These are phyloP conservation scores for Aurifilum marmelostoma DNA, from an alignment of 2,329 filamentous ascomycete species.

Conservation along the genomic window DNA sequence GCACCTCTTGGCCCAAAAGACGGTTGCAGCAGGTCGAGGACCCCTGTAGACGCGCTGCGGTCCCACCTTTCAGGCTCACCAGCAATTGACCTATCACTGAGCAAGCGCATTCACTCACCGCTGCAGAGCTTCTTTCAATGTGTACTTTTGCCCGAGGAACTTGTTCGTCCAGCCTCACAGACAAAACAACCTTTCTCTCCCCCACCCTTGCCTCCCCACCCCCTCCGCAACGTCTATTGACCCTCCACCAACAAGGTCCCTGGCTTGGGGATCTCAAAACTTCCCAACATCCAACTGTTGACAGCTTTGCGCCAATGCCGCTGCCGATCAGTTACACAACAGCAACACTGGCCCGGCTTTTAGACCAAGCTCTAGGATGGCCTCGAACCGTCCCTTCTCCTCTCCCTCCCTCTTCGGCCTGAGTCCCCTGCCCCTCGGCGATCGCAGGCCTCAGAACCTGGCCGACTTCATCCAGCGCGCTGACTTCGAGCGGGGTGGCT, in stretches of 20 bases:
- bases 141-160: background rate
- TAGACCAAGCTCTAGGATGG: slow-evolving; percentile 23
- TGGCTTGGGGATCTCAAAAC: background rate
- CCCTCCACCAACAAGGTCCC: background rate
- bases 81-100: slow-evolving; percentile 16
- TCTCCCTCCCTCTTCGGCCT: slow-evolving; percentile 56
- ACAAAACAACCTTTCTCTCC: background rate
- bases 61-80: background rate
- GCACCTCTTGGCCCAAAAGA: background rate
- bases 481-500: slow-evolving; percentile 77
- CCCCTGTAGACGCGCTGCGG: slow-evolving; percentile 2
- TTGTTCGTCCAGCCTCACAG: background rate
- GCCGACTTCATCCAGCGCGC: slow-evolving; percentile 78
- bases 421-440: slow-evolving; percentile 62
- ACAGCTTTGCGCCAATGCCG: background rate
- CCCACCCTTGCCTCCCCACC: too few species aligned
- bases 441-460: slow-evolving; percentile 64
- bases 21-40: background rate
- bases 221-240: background rate
- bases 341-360: background rate
- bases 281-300: background rate
- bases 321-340: background rate
- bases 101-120: slow-evolving; percentile 13
- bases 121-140: slow-evolving; percentile 9
- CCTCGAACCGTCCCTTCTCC: slow-evolving; percentile 33